A percentile compares a stretch with the other conserved stretches of the same genome.
Conservation (phyloP, 192 early-diverging fungal genomes). For the Chytriomyces hyalinus region DNA sequence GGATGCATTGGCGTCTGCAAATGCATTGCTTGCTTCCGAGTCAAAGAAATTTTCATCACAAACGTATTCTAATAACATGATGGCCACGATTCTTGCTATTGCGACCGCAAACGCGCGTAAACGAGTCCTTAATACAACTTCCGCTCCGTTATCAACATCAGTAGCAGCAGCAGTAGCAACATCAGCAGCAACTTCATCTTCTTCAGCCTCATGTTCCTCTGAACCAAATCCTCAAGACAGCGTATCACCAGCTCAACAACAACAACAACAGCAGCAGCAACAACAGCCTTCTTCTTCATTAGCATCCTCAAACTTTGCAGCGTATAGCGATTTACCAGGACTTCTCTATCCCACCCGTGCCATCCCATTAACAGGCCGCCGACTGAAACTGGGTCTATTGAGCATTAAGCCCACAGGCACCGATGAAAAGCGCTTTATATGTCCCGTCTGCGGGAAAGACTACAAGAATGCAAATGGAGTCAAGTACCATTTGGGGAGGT, state of each 20-base stretch:
- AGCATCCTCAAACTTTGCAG: too few relatives aligned
- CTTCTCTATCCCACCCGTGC: neutral
- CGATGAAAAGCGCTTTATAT: slow-evolving; percentile 12
- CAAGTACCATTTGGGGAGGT: slow-evolving; percentile 91
- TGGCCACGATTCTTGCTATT: slow-evolving; percentile 12
- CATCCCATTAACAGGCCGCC: neutral
- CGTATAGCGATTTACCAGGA: too few relatives aligned
- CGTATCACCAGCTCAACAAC: neutral
- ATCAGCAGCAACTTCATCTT: neutral
- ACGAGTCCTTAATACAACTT: neutral
- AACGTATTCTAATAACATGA: neutral
- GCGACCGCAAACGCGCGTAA: neutral
- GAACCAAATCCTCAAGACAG: neutral
- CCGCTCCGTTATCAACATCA: neutral
- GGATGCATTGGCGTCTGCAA: neutral
- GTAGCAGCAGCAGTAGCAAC: neutral
- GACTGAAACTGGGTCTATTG: slow-evolving; percentile 16
- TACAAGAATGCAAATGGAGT: slow-evolving; percentile 97
- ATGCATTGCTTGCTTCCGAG: neutral
- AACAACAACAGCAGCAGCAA: too few relatives aligned
- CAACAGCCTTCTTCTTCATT: too few relatives aligned
- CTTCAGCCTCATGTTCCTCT: neutral
- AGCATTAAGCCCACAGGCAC: slow-evolving; percentile 1
- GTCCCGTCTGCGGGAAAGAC: slow-evolving; percentile 47
- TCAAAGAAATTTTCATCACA: neutral